A percentile compares a stretch with the other conserved stretches of the same genome.
phyloP scores from a whole-genome alignment of 2,329 filamentous ascomycete species.

The Talaromyces piceae region DNA sequence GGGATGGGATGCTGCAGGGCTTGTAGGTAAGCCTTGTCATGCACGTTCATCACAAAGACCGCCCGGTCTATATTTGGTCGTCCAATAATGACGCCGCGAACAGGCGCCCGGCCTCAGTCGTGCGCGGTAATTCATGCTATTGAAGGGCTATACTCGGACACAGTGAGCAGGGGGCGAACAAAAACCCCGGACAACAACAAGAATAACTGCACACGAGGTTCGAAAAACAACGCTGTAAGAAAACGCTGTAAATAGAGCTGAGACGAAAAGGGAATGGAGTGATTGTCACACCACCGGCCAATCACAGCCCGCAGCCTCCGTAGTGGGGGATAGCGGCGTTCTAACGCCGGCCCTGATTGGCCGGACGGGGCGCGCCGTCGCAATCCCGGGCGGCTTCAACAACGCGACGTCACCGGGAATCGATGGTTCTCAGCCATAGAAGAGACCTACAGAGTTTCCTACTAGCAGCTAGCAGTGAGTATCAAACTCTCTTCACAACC shows the following conservation, averaged over 20 bases:
- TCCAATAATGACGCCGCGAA: not conserved
- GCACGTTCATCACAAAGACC: not conserved
- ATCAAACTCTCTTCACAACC: too few species aligned
- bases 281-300: not conserved
- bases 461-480: too few species aligned
- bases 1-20: too few species aligned
- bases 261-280: too few species aligned
- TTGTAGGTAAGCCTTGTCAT: too few species aligned
- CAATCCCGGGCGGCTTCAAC: not conserved
- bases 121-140: not conserved
- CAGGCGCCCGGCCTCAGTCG: not conserved
- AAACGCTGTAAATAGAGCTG: not conserved
- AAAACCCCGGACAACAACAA: not conserved
- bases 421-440: too few species aligned
- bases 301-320: not conserved
- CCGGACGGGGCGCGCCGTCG: not conserved
- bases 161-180: too few species aligned
- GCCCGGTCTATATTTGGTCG: not conserved
- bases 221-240: not conserved
- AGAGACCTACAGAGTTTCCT: too few species aligned
- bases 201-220: not conserved
- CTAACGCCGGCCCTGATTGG: not conserved
- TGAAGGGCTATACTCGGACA: not conserved
- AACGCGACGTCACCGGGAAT: not conserved
- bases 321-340: not conserved